Evolutionary conservation across 176 grass and related monocot genomes (phyloP).

Genomic region (Rhynchospora pubera): DNA sequence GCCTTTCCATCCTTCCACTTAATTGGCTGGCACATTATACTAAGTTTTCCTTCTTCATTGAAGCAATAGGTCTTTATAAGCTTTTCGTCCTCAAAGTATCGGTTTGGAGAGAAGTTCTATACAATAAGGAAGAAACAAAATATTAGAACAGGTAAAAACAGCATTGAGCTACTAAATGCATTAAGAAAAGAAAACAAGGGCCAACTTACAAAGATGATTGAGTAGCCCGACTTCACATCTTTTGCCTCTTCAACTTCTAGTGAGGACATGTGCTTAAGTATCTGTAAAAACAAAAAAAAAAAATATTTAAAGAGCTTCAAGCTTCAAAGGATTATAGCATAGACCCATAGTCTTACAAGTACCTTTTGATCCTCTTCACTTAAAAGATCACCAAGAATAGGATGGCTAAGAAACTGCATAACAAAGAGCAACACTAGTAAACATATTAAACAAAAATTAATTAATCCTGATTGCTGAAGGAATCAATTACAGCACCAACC

Average conservation of each 20-base stretch:
- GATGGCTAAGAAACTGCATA: constrained; percentile 84
- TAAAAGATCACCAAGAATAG: constrained; percentile 71
- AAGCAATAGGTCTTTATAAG: constrained; percentile 83
- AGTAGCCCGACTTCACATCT: constrained; percentile 77
- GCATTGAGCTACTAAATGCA: neutral
- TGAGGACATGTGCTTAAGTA: constrained; percentile 75
- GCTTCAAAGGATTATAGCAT: neutral
- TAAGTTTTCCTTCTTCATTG: constrained; percentile 76
- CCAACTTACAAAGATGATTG: constrained; percentile 75
- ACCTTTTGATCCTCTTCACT: constrained; percentile 94
- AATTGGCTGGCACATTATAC: constrained; percentile 62
- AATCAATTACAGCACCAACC: neutral
- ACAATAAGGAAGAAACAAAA: constrained; percentile 20
- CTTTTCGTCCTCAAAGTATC: constrained; percentile 71
- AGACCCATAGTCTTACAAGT: neutral
- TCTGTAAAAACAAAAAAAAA: constrained; percentile 36
- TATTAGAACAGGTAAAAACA: constrained; percentile 9
- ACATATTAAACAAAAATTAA: neutral
- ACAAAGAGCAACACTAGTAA: neutral
- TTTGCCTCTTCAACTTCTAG: constrained; percentile 91
- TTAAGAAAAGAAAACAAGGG: neutral
- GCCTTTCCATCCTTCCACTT: constrained; percentile 99
- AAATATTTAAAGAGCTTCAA: neutral
- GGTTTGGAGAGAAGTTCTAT: constrained; percentile 81
- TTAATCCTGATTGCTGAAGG: neutral